Evolutionary conservation across 306 rosid genomes (phyloP).

Genomic region (Glycine tomentella): DNA sequence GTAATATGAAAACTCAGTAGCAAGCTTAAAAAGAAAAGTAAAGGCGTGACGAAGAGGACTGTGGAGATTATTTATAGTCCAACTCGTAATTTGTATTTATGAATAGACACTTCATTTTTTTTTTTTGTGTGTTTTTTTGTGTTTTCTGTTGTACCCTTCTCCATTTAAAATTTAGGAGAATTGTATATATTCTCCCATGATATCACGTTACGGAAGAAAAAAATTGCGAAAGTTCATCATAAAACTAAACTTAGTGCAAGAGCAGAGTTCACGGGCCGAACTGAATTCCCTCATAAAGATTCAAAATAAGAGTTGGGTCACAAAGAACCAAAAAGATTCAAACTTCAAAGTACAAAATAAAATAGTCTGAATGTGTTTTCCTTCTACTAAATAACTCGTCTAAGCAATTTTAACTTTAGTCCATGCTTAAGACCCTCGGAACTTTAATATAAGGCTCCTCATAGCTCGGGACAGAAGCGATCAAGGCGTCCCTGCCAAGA

Average conservation of each 20-base stretch:
- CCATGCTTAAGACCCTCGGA: constrained; percentile 81
- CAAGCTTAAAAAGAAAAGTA: not conserved
- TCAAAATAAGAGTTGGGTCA: constrained; percentile 22
- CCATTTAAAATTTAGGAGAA: no score
- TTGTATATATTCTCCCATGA: no score
- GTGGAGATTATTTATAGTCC: no score
- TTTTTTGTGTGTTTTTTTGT: no score
- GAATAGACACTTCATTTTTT: no score
- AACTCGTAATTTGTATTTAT: no score
- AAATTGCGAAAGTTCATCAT: not conserved
- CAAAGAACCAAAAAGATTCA: constrained; percentile 1
- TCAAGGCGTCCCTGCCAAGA: constrained; percentile 64
- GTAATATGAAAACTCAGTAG: not conserved
- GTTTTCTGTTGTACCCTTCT: no score
- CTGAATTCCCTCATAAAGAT: constrained; percentile 16
- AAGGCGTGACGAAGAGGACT: not conserved
- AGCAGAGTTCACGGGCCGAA: not conserved
- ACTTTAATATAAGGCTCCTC: constrained; percentile 85
- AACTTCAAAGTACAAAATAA: constrained; percentile 1
- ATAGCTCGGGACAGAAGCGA: constrained; percentile 75
- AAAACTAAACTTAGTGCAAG: not conserved
- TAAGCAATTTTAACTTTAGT: constrained; percentile 48
- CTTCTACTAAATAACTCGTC: constrained; percentile 35
- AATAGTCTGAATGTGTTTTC: constrained; percentile 12
- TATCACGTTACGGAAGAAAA: no score